These are phyloP conservation scores for Sphaerosporella brunnea DNA, from an alignment of 495 filamentous ascomycete species.

Conservation along the genomic window DNA sequence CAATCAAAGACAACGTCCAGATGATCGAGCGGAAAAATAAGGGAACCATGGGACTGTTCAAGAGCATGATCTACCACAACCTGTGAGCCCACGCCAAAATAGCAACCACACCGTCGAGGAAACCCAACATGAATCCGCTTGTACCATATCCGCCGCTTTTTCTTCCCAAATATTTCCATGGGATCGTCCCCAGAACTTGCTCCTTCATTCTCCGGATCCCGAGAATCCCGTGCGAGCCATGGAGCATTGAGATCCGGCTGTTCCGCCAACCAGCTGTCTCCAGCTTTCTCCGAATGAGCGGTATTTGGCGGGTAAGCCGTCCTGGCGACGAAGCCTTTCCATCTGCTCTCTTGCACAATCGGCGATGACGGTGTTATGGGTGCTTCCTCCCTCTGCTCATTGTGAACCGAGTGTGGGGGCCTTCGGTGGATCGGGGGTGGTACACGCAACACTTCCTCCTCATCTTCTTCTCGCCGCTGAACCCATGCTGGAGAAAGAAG, in stretches of 20 bases:
- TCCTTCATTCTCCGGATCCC: slow-evolving; percentile 33
- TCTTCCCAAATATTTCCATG: slow-evolving; percentile 10
- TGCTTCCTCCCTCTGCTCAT: slow-evolving; percentile 24
- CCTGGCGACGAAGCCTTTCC: slow-evolving; percentile 40
- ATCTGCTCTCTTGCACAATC: slow-evolving; percentile 36
- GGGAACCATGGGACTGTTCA: slow-evolving; percentile 72
- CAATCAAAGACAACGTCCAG: slow-evolving; percentile 61
- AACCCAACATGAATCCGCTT: slow-evolving; percentile 33
- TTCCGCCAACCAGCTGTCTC: slow-evolving; percentile 41
- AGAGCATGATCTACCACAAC: slow-evolving; percentile 34
- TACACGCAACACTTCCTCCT: slow-evolving; percentile 12
- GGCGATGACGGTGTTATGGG: slow-evolving; percentile 21
- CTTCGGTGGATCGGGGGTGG: slow-evolving; percentile 22
- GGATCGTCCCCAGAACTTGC: slow-evolving; percentile 26
- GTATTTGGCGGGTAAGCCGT: slow-evolving; percentile 36
- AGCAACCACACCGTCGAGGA: no score
- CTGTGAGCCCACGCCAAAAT: no score
- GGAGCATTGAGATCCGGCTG: slow-evolving; percentile 29
- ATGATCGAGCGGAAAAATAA: slow-evolving; percentile 67
- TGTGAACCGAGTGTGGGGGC: slow-evolving; percentile 22
- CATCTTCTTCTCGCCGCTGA: slow-evolving; percentile 24
- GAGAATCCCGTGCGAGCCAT: slow-evolving; percentile 37
- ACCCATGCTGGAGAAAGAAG: slow-evolving; percentile 21
- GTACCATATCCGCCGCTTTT: slow-evolving; percentile 36
- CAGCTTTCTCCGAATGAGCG: slow-evolving; percentile 34